These are phyloP conservation scores for Dothideomycetidae sp. DNA, from an alignment of 2,329 filamentous ascomycete genomes.

Conservation along the genomic window DNA sequence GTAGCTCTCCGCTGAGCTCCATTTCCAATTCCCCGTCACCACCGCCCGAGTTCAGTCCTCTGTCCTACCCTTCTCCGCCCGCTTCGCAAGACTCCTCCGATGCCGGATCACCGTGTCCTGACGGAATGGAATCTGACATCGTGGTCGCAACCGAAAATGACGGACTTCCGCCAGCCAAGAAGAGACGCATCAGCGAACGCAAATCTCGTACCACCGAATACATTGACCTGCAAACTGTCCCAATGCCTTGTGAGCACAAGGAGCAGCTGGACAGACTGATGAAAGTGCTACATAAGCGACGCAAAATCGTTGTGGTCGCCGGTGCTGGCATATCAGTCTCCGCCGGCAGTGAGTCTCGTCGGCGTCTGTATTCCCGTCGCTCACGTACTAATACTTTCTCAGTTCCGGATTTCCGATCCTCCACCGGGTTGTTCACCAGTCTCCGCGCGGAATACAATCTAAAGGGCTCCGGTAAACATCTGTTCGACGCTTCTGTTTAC, in stretches of 20 bases:
- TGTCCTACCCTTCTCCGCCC: conserved; percentile 18
- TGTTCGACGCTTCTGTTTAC: conserved; percentile 97
- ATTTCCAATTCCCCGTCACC: conserved; percentile 24
- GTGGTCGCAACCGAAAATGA: conserved; percentile 36
- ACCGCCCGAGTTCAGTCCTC: conserved; percentile 18
- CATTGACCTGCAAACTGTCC: conserved; percentile 51
- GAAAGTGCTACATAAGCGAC: conserved; percentile 66
- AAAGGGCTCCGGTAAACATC: conserved; percentile 82
- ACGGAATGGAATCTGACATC: conserved; percentile 28
- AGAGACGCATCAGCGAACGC: conserved; percentile 50
- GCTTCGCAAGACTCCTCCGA: conserved; percentile 33
- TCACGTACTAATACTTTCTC: conserved; percentile 14
- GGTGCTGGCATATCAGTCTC: conserved; percentile 95
- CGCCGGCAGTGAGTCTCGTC: conserved; percentile 58
- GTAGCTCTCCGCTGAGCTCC: conserved; percentile 29
- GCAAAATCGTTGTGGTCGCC: conserved; percentile 93
- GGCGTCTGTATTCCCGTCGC: conserved; percentile 12
- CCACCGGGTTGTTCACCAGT: conserved; percentile 74
- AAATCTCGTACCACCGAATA: conserved; percentile 67
- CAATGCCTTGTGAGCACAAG: conserved; percentile 42
- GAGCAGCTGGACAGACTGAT: conserved; percentile 55
- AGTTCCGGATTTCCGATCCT: conserved; percentile 94
- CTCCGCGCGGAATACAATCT: conserved; percentile 77
- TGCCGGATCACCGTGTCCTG: conserved; percentile 31
- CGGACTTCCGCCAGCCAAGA: conserved; percentile 58